phyloP scores from a whole-genome alignment of 2,329 filamentous ascomycete species.

The Leptographium galeiforme region DNA sequence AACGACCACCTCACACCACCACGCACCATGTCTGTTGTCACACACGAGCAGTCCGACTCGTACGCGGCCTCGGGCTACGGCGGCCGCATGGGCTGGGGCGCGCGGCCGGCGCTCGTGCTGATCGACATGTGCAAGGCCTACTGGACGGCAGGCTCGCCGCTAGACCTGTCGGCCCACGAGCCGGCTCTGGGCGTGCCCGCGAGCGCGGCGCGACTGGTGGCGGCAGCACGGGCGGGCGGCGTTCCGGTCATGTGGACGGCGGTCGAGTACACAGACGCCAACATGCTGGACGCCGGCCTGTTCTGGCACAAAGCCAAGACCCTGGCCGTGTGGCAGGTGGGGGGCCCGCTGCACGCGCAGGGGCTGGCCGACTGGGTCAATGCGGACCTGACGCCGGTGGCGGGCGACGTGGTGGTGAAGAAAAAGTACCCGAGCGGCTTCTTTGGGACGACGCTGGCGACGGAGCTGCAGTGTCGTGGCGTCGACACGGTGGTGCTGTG shows the following conservation, averaged over 20 bases:
- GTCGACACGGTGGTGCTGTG: slow-evolving; percentile 32
- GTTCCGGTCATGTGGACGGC: slow-evolving; percentile 29
- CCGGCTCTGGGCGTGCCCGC: slow-evolving; percentile 21
- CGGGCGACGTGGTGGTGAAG: slow-evolving; percentile 22
- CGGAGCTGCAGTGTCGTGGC: slow-evolving; percentile 22
- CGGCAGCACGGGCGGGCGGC: slow-evolving; percentile 22
- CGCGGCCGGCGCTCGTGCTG: slow-evolving; percentile 26
- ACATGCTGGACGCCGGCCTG: slow-evolving; percentile 31
- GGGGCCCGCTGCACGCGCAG: slow-evolving; percentile 16
- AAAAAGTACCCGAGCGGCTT: slow-evolving; percentile 33
- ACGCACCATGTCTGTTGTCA: not conserved
- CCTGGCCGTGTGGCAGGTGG: slow-evolving; percentile 26
- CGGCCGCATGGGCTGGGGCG: slow-evolving; percentile 30
- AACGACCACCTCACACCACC: not conserved
- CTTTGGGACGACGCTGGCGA: slow-evolving; percentile 30
- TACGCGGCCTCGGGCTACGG: slow-evolving; percentile 23
- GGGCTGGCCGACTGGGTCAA: slow-evolving; percentile 24
- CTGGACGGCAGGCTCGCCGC: slow-evolving; percentile 27
- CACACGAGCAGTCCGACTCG: slow-evolving; percentile 9
- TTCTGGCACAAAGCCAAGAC: slow-evolving; percentile 28
- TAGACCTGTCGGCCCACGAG: slow-evolving; percentile 24
- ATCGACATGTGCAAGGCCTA: slow-evolving; percentile 35
- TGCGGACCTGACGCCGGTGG: slow-evolving; percentile 22
- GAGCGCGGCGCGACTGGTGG: slow-evolving; percentile 25
- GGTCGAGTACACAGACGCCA: slow-evolving; percentile 26